Base-by-base conservation (phyloP, 2,329 filamentous ascomycete genomes). In the Phaeosphaeriaceae sp. region DNA sequence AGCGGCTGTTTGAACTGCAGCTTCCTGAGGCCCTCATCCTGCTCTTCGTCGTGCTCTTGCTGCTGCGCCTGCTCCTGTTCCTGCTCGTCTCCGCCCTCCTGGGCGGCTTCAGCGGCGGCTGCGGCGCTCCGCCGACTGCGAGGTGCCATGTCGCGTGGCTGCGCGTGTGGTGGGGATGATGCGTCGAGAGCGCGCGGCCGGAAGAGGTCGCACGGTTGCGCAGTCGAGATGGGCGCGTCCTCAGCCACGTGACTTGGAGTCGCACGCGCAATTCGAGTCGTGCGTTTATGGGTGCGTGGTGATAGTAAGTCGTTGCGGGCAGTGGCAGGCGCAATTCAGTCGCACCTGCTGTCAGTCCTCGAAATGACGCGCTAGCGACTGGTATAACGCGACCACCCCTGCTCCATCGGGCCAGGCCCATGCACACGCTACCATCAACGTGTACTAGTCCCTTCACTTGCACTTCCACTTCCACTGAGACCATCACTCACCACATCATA, bases 1-100 rank as follows among this genome's bases (percentile, higher is more conserved):
- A 99, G 84, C 64, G 92, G 85, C 74, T 97, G 89, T 71, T 94
- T 88, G 84, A 98, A 98, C 67, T 88, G 82, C 49, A 99, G 86
- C 57, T 60, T 71, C 57, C 64, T 61, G 52, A 66, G 49, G 32
- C 65, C 69, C 48, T 28, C 46, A 13, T 26, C 22, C 9, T 48
- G 46, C 46, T 11, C 46, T 11, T 54, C 64, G 66, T 43, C 49
- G 6, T 42, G 35, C 15, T n/a, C 30, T 65, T 88, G 82, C 46
- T 97, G 86, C 50, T 57, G 63, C 15, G 56, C 54, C 19, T 65
- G 50, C 15, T 59, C 62, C 47, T 67, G 67, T 55, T 65, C 70
- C 58, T 69, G 69, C 35, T 68, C 65, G 55, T 71, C 67, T 48
- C 64, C 49, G 46, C 54, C 58, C 47, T 58, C 51, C 60, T 61